Evolutionary conservation across 495 filamentous ascomycete genomes (phyloP).

Genomic region (Lasiosphaeria hispida): DNA sequence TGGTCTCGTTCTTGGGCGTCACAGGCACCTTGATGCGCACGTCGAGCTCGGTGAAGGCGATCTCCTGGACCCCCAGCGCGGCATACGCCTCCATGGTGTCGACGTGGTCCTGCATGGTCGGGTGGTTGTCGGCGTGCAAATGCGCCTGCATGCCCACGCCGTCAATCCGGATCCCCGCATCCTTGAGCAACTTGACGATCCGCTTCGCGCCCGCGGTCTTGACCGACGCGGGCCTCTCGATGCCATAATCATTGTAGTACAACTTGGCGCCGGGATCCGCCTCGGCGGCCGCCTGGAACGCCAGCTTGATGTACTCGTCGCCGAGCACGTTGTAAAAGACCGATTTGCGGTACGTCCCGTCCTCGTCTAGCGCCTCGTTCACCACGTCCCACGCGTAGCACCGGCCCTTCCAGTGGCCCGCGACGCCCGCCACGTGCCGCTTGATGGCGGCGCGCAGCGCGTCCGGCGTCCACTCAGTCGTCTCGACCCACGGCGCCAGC

Average conservation of each 20-base stretch:
- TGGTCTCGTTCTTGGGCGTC: slow-evolving; percentile 29
- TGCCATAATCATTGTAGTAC: slow-evolving; percentile 71
- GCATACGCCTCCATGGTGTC: slow-evolving; percentile 48
- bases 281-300: slow-evolving; percentile 51
- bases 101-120: slow-evolving; percentile 47
- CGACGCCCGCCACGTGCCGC: slow-evolving; percentile 54
- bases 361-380: slow-evolving; percentile 69
- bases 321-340: slow-evolving; percentile 58
- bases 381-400: slow-evolving; percentile 63
- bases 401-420: slow-evolving; percentile 54
- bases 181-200: slow-evolving; percentile 54
- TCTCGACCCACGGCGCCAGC: slow-evolving; percentile 55
- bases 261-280: slow-evolving; percentile 60
- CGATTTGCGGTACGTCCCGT: slow-evolving; percentile 57
- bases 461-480: slow-evolving; percentile 50
- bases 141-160: slow-evolving; percentile 66
- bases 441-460: slow-evolving; percentile 51
- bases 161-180: slow-evolving; percentile 56
- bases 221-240: slow-evolving; percentile 45
- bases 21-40: slow-evolving; percentile 53
- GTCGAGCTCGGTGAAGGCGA: slow-evolving; percentile 63
- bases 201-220: slow-evolving; percentile 45
- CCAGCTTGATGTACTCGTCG: slow-evolving; percentile 56
- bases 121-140: slow-evolving; percentile 54
- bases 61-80: slow-evolving; percentile 55